Conservation (phyloP, 1,284 basidiomycete species). For the Chiua sp. region DNA sequence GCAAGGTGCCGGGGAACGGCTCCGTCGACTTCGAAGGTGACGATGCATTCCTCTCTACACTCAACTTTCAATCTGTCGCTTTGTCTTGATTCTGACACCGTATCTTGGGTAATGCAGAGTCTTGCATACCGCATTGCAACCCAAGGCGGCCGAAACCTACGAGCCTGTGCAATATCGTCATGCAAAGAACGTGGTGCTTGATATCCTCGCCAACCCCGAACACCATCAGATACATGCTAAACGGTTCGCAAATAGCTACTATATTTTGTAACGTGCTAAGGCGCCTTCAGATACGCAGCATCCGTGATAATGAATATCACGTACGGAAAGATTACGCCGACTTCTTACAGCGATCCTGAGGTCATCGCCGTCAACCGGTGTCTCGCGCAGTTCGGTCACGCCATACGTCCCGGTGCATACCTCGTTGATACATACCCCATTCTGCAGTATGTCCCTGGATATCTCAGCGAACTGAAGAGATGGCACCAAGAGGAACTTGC, state of each 20-base stretch:
- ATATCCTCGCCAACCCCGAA: constrained; percentile 54
- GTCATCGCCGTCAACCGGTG: constrained; percentile 14
- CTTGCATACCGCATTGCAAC: constrained; percentile 58
- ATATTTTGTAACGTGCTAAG: neutral
- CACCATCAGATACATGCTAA: constrained; percentile 58
- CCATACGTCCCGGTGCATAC: constrained; percentile 45
- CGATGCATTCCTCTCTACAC: neutral
- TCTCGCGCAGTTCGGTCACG: constrained; percentile 44
- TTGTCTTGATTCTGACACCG: neutral
- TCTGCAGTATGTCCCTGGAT: constrained; percentile 62
- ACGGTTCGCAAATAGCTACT: constrained; percentile 39
- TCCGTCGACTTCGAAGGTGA: constrained; percentile 20
- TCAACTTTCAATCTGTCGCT: too few species aligned
- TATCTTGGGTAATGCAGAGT: constrained; percentile 40
- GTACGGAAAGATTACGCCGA: constrained; percentile 56
- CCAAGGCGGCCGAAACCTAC: constrained; percentile 51
- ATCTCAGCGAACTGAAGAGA: constrained; percentile 53
- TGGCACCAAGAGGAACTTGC: constrained; percentile 63
- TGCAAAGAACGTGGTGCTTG: constrained; percentile 55
- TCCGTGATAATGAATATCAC: constrained; percentile 68
- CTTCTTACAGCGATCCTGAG: constrained; percentile 38
- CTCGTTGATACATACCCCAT: constrained; percentile 63
- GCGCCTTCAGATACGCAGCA: constrained; percentile 53
- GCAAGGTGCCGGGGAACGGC: constrained; percentile 7
- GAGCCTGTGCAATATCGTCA: constrained; percentile 50